Conservation (phyloP, 2,329 filamentous ascomycete genomes). For the Beauveria rudraprayagi region DNA sequence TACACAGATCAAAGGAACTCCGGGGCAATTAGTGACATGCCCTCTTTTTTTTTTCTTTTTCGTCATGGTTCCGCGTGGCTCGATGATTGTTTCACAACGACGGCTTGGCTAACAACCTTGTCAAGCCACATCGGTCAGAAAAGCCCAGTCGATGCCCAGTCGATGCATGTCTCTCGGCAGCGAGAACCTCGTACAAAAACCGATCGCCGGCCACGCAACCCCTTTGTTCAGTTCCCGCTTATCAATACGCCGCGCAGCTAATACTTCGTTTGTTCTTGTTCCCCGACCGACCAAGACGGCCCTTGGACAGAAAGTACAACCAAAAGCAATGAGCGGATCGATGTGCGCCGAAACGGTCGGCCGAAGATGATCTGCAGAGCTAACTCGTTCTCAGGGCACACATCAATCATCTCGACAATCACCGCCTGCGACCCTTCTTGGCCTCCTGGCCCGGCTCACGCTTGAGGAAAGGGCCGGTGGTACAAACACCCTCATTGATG, state of each 20-base stretch:
- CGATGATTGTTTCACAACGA: background rate
- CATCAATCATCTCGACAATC: background rate
- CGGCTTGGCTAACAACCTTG: background rate
- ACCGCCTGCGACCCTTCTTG: background rate
- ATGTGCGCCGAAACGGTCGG: background rate
- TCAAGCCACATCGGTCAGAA: conserved; percentile 7
- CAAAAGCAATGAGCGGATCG: background rate
- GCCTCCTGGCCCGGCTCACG: background rate
- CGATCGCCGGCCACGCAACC: background rate
- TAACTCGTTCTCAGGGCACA: background rate
- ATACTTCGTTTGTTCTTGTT: background rate
- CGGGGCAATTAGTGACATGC: background rate
- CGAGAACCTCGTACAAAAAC: conserved; percentile 1
- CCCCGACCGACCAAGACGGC: background rate
- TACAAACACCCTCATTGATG: background rate
- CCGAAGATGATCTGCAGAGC: conserved; percentile 3
- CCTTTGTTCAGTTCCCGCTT: background rate
- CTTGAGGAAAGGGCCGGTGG: background rate
- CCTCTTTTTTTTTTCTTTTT: background rate
- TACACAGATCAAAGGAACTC: background rate
- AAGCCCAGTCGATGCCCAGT: background rate
- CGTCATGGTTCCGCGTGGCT: background rate
- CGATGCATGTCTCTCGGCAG: background rate
- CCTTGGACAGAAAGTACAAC: background rate
- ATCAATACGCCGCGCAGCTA: background rate